These are phyloP conservation scores for Stenogyne calaminthoides DNA, from an alignment of 305 asterid genomes.

Conservation along the genomic window DNA sequence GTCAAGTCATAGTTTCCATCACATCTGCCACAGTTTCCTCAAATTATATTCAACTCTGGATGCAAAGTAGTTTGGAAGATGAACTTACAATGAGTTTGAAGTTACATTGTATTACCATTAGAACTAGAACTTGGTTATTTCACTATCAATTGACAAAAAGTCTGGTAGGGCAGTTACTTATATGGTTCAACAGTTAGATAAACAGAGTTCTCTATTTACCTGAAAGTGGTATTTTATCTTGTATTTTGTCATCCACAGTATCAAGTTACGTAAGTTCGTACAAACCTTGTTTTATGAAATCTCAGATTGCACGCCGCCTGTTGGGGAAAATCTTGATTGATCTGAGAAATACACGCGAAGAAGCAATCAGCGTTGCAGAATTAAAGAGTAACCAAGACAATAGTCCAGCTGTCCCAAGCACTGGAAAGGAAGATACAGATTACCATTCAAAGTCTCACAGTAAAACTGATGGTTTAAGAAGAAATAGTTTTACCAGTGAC, in stretches of 20 bases:
- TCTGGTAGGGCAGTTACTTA: slow-evolving; percentile 1
- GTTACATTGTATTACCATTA: neutral
- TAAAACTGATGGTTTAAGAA: slow-evolving; percentile 51
- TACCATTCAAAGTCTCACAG: slow-evolving; percentile 39
- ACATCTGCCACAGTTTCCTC: slow-evolving; percentile 18
- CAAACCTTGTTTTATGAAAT: slow-evolving; percentile 19
- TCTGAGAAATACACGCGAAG: slow-evolving; percentile 73
- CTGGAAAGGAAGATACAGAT: slow-evolving; percentile 55
- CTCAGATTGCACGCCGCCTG: slow-evolving; percentile 74
- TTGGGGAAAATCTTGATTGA: slow-evolving; percentile 75
- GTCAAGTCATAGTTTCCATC: neutral
- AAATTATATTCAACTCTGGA: neutral
- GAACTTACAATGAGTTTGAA: slow-evolving; percentile 6
- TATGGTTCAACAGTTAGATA: slow-evolving; percentile 6
- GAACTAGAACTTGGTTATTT: neutral
- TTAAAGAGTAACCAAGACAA: slow-evolving; percentile 52
- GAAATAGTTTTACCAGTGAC: slow-evolving; percentile 88
- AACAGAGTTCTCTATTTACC: slow-evolving; percentile 4
- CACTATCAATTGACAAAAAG: neutral
- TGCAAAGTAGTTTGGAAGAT: neutral
- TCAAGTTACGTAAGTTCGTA: neutral
- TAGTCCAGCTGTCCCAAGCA: slow-evolving; percentile 31
- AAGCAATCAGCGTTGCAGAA: slow-evolving; percentile 72
- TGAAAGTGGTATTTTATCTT: neutral
- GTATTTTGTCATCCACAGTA: slow-evolving; percentile 7